Conservation (phyloP, 768 basidiomycete species). For the Leccinum broughii region DNA sequence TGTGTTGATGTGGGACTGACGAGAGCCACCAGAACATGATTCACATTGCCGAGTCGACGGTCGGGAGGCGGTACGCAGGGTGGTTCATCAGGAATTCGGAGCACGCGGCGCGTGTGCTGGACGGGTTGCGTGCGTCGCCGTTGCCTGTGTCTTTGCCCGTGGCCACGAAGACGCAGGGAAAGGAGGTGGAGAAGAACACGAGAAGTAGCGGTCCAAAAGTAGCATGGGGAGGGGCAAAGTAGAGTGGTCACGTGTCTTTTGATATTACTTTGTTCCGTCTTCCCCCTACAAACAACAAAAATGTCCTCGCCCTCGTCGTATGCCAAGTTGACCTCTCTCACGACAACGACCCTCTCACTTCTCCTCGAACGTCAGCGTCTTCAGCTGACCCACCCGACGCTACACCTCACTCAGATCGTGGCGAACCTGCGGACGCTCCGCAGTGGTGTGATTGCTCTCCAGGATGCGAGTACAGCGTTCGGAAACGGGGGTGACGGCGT, state of each 20-base stretch:
- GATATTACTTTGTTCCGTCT: too few relatives aligned
- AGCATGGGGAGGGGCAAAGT: slow-evolving; percentile 46
- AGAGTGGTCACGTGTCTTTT: slow-evolving; percentile 7
- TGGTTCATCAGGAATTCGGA: slow-evolving; percentile 98
- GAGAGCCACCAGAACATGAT: slow-evolving; percentile 73
- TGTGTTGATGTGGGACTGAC: neutral
- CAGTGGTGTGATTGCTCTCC: too few relatives aligned
- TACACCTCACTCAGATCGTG: slow-evolving; percentile 62
- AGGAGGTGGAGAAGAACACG: slow-evolving; percentile 20
- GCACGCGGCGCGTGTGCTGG: slow-evolving; percentile 83
- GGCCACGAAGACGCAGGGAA: slow-evolving; percentile 10
- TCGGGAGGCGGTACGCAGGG: slow-evolving; percentile 90
- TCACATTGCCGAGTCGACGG: slow-evolving; percentile 92
- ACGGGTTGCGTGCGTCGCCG: slow-evolving; percentile 65
- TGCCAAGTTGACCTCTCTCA: slow-evolving; percentile 68
- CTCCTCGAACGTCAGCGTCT: slow-evolving; percentile 83
- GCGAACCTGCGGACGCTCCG: slow-evolving; percentile 52
- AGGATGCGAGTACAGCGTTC: neutral
- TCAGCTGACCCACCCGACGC: slow-evolving; percentile 43
- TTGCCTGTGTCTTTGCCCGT: slow-evolving; percentile 38
- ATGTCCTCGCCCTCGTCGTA: neutral
- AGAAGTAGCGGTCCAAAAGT: slow-evolving; percentile 55
- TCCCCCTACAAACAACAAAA: too few relatives aligned
- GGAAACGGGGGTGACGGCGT: slow-evolving; percentile 51
- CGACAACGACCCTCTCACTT: slow-evolving; percentile 72